Evolutionary conservation across 306 rosid genomes (phyloP).

Genomic region (Glycyrrhiza uralensis): DNA sequence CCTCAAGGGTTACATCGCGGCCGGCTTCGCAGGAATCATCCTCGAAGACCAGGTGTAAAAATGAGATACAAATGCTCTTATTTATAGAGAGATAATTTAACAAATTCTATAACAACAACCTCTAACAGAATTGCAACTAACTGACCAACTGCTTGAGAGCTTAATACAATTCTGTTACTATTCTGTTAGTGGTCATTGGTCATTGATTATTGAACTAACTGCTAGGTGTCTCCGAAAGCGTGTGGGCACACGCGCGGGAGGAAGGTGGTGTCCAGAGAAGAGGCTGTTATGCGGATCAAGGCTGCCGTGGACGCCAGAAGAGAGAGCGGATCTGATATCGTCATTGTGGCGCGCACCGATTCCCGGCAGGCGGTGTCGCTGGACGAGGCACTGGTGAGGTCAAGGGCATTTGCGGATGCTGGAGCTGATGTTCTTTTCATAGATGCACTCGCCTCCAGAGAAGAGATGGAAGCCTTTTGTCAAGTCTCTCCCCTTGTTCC

Average conservation of each 20-base stretch:
- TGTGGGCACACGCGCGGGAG: slow-evolving; percentile 88
- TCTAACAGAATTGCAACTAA: too few species aligned
- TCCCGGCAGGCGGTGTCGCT: slow-evolving; percentile 78
- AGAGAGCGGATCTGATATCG: slow-evolving; percentile 90
- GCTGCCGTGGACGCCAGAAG: slow-evolving; percentile 86
- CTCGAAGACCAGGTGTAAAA: slow-evolving; percentile 96
- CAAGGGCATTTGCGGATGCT: slow-evolving; percentile 84
- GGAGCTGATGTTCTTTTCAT: slow-evolving; percentile 90
- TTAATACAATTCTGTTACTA: too few species aligned
- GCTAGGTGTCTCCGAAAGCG: slow-evolving; percentile 86
- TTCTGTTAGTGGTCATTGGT: too few species aligned
- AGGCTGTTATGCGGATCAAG: slow-evolving; percentile 73
- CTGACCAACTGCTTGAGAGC: too few species aligned
- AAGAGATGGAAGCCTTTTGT: slow-evolving; percentile 82
- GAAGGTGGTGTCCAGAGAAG: slow-evolving; percentile 83
- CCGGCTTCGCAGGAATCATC: slow-evolving; percentile 78
- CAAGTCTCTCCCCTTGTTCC: slow-evolving; percentile 70
- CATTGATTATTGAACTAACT: too few species aligned
- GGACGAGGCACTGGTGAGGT: slow-evolving; percentile 66
- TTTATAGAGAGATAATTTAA: too few species aligned
- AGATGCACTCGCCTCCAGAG: slow-evolving; percentile 74
- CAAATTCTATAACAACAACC: too few species aligned
- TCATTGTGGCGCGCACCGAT: slow-evolving; percentile 83
- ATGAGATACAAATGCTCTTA: too few species aligned
- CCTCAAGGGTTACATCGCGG: slow-evolving; percentile 60